Conservation (phyloP, 371 early-diverging fungal genomes). For the Mucor plumbeus region DNA sequence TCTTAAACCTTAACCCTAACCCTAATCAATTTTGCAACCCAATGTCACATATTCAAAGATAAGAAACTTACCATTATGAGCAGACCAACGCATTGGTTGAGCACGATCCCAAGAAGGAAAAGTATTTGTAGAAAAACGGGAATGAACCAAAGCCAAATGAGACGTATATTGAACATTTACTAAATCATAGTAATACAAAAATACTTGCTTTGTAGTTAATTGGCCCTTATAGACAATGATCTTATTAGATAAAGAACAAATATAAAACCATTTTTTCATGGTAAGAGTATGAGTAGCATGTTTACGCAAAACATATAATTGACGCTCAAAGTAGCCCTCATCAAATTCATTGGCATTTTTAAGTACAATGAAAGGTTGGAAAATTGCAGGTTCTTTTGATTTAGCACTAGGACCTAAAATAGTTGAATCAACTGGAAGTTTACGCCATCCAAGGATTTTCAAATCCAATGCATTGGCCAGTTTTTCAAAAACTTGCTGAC, state of each 20-base stretch:
- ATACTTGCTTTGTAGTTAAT: conserved; percentile 91
- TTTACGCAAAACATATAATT: conserved; percentile 90
- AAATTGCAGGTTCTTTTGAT: conserved; percentile 89
- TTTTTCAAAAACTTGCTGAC: conserved; percentile 76
- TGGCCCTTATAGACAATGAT: conserved; percentile 97
- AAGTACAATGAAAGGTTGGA: conserved; percentile 88
- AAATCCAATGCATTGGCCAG: conserved; percentile 74
- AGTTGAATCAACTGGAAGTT: conserved; percentile 82
- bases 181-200: conserved; percentile 89
- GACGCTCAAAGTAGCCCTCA: conserved; percentile 78
- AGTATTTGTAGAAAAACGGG: conserved; percentile 98
- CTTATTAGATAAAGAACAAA: conserved; percentile 91
- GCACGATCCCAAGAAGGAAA: conserved; percentile 98
- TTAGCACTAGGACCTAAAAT: conserved; percentile 91
- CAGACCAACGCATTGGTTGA: conserved; percentile 96
- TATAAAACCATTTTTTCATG: conserved; percentile 91
- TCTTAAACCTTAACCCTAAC: background rate
- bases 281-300: conserved; percentile 81
- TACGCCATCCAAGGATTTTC: conserved; percentile 88
- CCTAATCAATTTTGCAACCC: background rate
- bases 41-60: too few species aligned
- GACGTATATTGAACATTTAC: conserved; percentile 77
- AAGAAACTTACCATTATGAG: conserved; percentile 88
- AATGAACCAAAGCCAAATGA: conserved; percentile 96
- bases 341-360: conserved; percentile 49